Evolutionary conservation across 169 alveolate genomes (phyloP), one percentile per base, ranked within the genome.

Genomic region (Plasmodium reichenowi): DNA sequence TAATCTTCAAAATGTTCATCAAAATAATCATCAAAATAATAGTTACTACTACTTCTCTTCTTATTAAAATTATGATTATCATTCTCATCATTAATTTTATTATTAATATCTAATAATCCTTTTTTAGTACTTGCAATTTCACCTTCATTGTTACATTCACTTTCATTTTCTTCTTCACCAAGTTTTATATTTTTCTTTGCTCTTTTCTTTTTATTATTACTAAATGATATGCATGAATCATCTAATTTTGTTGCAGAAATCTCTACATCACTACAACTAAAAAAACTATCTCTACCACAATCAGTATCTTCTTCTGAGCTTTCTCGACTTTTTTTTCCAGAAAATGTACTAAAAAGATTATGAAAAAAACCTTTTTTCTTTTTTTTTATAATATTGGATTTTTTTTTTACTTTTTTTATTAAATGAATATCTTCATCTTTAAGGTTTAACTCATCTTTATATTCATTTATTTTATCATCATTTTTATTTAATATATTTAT

Each of bases 221-320:
- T 67, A 10, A 72, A 83, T 63, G n/a, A 52, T n/a, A 54, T 63
- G 26, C 54, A 15, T 10, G 83, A 15, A 67, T 83, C 58, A 2
- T 68, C 73, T 45, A 56, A 22, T 38, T 78, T 47, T 48, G 52
- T 38, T 20, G 89, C 52, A 20, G 85, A 68, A 52, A 68, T 50
- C 1, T 70, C 83, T 5, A 56, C 29, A 22, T 83, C 91, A 83
- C 91, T 83, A 63, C 38, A 38, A 32, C 91, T 83, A 72, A 83
- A 83, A 60, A 83, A 83, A 48, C 91, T 83, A 62, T 83, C 91
- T 20, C 47, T 70, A 26, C 74, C 80, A 58, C 91, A 68, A 29
- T 83, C 91, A 7, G 74, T 58, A 17, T 83, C 83, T 32, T 68
- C 91, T 12, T 68, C 83, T 10, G 91, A 83, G 20, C 74, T 68